These are phyloP conservation scores for Neonothopanus nambi DNA, from an alignment of 1,284 basidiomycete species.

Conservation along the genomic window DNA sequence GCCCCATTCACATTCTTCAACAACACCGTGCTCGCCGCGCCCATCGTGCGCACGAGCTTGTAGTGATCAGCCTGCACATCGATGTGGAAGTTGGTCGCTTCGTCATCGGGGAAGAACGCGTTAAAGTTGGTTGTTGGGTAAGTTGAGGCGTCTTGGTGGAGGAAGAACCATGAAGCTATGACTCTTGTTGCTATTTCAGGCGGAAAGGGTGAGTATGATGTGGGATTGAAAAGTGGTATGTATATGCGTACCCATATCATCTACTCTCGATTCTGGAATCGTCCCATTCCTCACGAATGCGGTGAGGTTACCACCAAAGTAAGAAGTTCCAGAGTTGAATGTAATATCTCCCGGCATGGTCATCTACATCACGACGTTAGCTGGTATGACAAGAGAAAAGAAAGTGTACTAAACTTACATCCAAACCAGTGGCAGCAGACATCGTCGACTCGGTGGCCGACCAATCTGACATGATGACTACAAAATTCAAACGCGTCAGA, in stretches of 20 bases:
- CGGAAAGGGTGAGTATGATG: neutral
- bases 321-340: constrained; percentile 50
- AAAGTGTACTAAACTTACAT: constrained; percentile 39
- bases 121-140: constrained; percentile 66
- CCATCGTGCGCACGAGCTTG: constrained; percentile 71
- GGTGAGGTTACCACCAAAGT: constrained; percentile 65
- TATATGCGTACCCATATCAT: constrained; percentile 56
- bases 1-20: constrained; percentile 74
- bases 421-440: constrained; percentile 66
- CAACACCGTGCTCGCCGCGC: constrained; percentile 74
- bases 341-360: constrained; percentile 74
- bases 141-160: constrained; percentile 60
- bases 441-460: constrained; percentile 44
- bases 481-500: neutral
- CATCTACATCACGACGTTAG: constrained; percentile 49
- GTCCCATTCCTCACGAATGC: constrained; percentile 68
- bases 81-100: constrained; percentile 61
- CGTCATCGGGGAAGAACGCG: constrained; percentile 53
- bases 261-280: constrained; percentile 62
- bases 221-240: neutral
- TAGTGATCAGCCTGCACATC: constrained; percentile 80
- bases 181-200: constrained; percentile 60
- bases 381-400: neutral
- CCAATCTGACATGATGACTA: constrained; percentile 60
- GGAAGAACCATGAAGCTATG: constrained; percentile 60